Evolutionary conservation across 2,329 filamentous ascomycete species (phyloP).

Genomic region (Alternaria rosae): DNA sequence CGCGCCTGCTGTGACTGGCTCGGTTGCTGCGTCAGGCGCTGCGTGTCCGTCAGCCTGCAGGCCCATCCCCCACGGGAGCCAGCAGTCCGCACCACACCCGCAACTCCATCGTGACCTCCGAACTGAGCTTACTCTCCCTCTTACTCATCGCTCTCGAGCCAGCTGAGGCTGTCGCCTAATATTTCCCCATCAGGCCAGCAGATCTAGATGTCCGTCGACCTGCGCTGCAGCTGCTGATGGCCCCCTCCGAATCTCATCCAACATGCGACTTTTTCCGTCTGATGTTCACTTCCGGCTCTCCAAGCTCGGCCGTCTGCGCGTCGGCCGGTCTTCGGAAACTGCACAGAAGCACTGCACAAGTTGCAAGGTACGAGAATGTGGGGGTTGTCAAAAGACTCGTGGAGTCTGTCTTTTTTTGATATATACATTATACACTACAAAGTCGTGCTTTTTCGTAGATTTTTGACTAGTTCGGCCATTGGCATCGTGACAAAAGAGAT

Average conservation of each 20-base stretch:
- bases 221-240: neutral
- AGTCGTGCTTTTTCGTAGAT: neutral
- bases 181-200: neutral
- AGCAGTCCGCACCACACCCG: neutral
- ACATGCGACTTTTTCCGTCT: neutral
- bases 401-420: neutral
- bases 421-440: conserved; percentile 15
- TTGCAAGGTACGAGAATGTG: neutral
- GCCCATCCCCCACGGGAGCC: conserved; percentile 1
- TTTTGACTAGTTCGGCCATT: conserved; percentile 1
- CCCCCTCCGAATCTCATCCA: neutral
- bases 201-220: neutral
- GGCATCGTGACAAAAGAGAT: conserved; percentile 22
- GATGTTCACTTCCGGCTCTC: conserved; percentile 10
- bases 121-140: neutral
- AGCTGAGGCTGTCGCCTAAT: conserved; percentile 8
- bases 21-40: conserved; percentile 21
- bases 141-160: neutral
- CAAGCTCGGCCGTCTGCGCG: conserved; percentile 3
- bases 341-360: neutral
- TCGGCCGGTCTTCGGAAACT: neutral
- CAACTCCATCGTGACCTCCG: conserved; percentile 13
- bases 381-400: neutral
- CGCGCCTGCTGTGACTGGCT: conserved; percentile 26
- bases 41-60: conserved; percentile 14